phyloP scores from a whole-genome alignment of 805 yeast genomes.

The Blastobotrys muscicola region DNA sequence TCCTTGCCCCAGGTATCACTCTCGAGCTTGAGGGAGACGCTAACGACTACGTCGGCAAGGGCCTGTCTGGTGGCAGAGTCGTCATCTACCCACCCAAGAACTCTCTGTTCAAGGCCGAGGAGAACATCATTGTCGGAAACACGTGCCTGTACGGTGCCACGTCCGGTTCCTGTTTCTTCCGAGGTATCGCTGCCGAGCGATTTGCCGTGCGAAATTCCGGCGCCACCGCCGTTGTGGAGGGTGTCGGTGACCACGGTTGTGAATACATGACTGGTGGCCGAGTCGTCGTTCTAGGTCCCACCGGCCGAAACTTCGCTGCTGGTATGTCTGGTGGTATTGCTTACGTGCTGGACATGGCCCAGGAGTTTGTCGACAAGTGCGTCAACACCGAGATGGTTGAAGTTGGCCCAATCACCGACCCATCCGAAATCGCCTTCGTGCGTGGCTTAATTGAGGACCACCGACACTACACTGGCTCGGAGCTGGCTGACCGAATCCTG shows the following conservation, averaged over 20 bases:
- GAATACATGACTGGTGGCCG: slow-evolving; percentile 99
- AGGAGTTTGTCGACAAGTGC: slow-evolving; percentile 63
- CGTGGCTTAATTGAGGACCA: slow-evolving; percentile 93
- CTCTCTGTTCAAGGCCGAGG: slow-evolving; percentile 84
- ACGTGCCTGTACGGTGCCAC: slow-evolving; percentile 98
- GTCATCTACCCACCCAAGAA: slow-evolving; percentile 85
- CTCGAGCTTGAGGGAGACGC: slow-evolving; percentile 95
- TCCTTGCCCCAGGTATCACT: slow-evolving; percentile 91
- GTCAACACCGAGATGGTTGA: slow-evolving; percentile 80
- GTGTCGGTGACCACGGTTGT: slow-evolving; percentile 97
- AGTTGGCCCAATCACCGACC: slow-evolving; percentile 65
- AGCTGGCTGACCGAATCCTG: slow-evolving; percentile 75
- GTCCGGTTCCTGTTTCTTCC: slow-evolving; percentile 82
- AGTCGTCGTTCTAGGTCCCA: slow-evolving; percentile 81
- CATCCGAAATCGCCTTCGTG: slow-evolving; percentile 86
- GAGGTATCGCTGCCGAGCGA: slow-evolving; percentile 98
- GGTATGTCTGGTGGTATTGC: slow-evolving; percentile 99
- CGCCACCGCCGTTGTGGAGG: slow-evolving; percentile 93
- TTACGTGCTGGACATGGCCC: slow-evolving; percentile 90
- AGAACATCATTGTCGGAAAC: slow-evolving; percentile 93
- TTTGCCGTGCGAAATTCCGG: slow-evolving; percentile 98
- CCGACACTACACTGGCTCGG: slow-evolving; percentile 88
- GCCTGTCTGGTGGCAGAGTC: slow-evolving; percentile 89
- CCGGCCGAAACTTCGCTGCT: slow-evolving; percentile 90
- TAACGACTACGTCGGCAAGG: slow-evolving; percentile 96